Evolutionary conservation across 2,329 filamentous ascomycete species (phyloP).

Genomic region (Fusarium pseudograminearum): DNA sequence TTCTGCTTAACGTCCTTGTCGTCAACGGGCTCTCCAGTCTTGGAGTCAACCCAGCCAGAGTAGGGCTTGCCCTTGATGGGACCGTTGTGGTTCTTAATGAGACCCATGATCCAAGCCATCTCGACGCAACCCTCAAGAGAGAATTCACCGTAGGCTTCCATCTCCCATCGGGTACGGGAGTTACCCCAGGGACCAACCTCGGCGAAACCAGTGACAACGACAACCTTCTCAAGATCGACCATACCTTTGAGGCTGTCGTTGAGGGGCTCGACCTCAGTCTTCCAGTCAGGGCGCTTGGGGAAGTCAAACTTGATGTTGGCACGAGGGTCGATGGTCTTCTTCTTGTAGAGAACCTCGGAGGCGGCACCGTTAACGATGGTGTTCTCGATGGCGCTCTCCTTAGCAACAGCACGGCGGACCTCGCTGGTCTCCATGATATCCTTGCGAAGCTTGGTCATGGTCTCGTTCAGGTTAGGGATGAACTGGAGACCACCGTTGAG

Average conservation of each 20-base stretch:
- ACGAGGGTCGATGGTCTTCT: constrained; percentile 90
- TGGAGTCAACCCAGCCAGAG: constrained; percentile 95
- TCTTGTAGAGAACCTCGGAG: constrained; percentile 93
- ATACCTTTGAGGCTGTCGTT: constrained; percentile 93
- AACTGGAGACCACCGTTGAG: constrained; percentile 98
- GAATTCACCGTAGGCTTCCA: constrained; percentile 97
- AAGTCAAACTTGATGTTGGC: constrained; percentile 99
- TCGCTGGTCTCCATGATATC: constrained; percentile 96
- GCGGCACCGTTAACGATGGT: constrained; percentile 96
- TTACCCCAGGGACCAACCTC: constrained; percentile 99
- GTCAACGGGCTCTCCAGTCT: constrained; percentile 93
- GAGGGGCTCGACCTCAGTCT: constrained; percentile 88
- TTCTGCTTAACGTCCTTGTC: constrained; percentile 98
- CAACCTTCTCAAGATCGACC: constrained; percentile 98
- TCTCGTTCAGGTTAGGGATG: constrained; percentile 92
- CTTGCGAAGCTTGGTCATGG: constrained; percentile 93
- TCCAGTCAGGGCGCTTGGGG: constrained; percentile 90
- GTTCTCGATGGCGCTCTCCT: constrained; percentile 96
- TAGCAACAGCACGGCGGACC: constrained; percentile 90
- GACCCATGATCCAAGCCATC: constrained; percentile 99
- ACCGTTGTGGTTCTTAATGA: constrained; percentile 99
- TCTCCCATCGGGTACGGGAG: constrained; percentile 97
- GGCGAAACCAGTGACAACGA: constrained; percentile 96
- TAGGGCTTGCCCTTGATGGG: constrained; percentile 96
- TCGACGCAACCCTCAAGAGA: constrained; percentile 97